Evolutionary conservation across 2,329 filamentous ascomycete genomes (phyloP), one percentile per base, ranked within the genome.

Genomic region (Knufia fluminis): DNA sequence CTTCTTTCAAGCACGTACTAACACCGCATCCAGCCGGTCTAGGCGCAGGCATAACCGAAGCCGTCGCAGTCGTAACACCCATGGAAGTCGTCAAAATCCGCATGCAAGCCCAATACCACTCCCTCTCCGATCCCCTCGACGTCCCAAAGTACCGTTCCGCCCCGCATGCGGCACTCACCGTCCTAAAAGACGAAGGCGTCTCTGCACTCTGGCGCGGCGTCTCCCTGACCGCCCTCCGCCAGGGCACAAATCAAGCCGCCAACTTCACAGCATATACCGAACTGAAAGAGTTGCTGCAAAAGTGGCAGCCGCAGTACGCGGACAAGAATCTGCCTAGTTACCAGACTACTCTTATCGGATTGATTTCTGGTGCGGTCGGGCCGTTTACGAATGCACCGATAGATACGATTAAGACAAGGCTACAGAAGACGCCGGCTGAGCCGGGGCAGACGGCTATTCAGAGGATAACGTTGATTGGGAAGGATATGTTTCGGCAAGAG

Each of bases 81-180:
- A 98, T 98, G 92, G 92, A 98, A 73, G 92, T 98, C 54, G 81
- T 98, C 71, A 98, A 98, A 79, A 98, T 98, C 66, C 86, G 92
- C 43, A 79, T 98, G 59, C 92, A 98, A 76, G 91, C 91, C 3
- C 92, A 98, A 72, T 87, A 96, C 73, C 92, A 98, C 79, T 88
- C 82, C 66, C 92, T 98, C 83, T 89, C 92, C 43, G 92, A 98
- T 66, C 92, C 92, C 4, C 82, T 97, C 59, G 92, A 97, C 66
- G 69, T 96, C 7, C 92, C 92, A 57, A 97, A 97, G 73, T 97
- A 97, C 75, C 86, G 91, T 66, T 96, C 94, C 69, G 91, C 91
- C 22, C 89, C 89, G 1, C 81, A 85, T 60, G 80, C 80, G 9
- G 71, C 80, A 16, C 95, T 94, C 72, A 96, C 90, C 3, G 89